These are phyloP conservation scores for Boletus semigastroideus DNA, from an alignment of 1,284 basidiomycete genomes.

Conservation along the genomic window DNA sequence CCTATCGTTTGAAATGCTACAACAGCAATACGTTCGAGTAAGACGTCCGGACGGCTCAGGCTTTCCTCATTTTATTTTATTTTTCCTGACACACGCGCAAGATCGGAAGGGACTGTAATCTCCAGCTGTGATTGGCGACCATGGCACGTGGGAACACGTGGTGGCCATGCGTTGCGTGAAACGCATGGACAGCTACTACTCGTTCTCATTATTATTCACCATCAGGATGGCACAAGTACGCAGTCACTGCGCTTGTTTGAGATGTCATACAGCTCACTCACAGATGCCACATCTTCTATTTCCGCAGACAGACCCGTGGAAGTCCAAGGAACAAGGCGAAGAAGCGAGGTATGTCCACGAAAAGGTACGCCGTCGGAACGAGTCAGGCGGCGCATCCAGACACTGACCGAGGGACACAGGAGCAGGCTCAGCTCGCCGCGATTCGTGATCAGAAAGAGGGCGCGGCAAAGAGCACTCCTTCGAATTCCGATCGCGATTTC, in stretches of 20 bases:
- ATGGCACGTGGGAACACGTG: not conserved
- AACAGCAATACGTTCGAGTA: not conserved
- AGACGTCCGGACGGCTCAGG: too few species aligned
- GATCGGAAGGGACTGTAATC: not conserved
- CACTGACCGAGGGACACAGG: slow-evolving; percentile 8
- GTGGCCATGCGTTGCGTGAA: not conserved
- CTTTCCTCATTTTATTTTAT: too few species aligned
- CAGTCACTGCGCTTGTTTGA: not conserved
- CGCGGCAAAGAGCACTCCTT: not conserved
- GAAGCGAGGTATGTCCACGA: slow-evolving; percentile 20
- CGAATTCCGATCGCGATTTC: slow-evolving; percentile 29
- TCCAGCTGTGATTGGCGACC: not conserved
- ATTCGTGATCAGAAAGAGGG: slow-evolving; percentile 10
- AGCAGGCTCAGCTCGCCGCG: slow-evolving; percentile 16
- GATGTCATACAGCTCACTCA: slow-evolving; percentile 1
- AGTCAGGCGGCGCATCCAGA: too few species aligned
- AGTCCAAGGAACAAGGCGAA: slow-evolving; percentile 25
- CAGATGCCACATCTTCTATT: not conserved
- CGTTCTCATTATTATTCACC: too few species aligned
- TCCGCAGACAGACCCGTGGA: slow-evolving; percentile 17
- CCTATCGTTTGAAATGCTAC: not conserved
- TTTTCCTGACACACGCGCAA: too few species aligned
- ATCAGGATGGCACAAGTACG: slow-evolving; percentile 13
- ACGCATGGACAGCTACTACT: too few species aligned
- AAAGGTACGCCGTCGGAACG: slow-evolving; percentile 8